Evolutionary conservation across 2,329 filamentous ascomycete genomes (phyloP).

Genomic region (Ascochyta lentis): DNA sequence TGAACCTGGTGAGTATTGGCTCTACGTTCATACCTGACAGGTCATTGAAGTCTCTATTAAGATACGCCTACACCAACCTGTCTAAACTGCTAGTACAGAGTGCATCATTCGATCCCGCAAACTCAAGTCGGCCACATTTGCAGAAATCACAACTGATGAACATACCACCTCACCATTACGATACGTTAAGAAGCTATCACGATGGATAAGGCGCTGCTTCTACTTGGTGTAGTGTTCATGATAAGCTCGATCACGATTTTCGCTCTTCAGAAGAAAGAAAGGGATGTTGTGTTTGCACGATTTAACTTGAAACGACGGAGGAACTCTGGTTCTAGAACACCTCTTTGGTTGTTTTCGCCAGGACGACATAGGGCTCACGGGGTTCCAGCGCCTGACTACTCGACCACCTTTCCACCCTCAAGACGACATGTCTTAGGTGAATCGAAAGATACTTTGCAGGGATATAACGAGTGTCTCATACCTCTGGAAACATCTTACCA

Average conservation of each 20-base stretch:
- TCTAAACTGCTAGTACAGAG: no score
- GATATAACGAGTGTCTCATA: slow-evolving; percentile 24
- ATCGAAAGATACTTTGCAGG: background rate
- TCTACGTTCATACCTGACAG: background rate
- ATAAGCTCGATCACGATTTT: slow-evolving; percentile 36
- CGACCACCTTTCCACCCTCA: slow-evolving; percentile 60
- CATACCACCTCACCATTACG: background rate
- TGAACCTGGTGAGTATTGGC: background rate
- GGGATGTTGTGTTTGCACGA: slow-evolving; percentile 50
- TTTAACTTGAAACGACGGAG: slow-evolving; percentile 51
- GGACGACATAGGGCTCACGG: slow-evolving; percentile 46
- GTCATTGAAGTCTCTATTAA: background rate
- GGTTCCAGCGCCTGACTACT: slow-evolving; percentile 45
- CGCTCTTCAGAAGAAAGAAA: slow-evolving; percentile 43
- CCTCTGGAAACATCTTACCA: slow-evolving; percentile 37
- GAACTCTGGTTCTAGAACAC: slow-evolving; percentile 58
- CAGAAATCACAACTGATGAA: no score
- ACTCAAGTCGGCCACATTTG: no score
- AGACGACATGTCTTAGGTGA: slow-evolving; percentile 48
- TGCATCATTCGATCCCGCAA: no score
- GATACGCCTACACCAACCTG: no score
- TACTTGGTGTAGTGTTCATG: slow-evolving; percentile 43
- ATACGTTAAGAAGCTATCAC: background rate
- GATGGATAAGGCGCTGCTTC: slow-evolving; percentile 33
- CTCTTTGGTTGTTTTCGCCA: slow-evolving; percentile 60